Evolutionary conservation across 2,329 filamentous ascomycete genomes (phyloP).

Genomic region (Fulvia fulva): DNA sequence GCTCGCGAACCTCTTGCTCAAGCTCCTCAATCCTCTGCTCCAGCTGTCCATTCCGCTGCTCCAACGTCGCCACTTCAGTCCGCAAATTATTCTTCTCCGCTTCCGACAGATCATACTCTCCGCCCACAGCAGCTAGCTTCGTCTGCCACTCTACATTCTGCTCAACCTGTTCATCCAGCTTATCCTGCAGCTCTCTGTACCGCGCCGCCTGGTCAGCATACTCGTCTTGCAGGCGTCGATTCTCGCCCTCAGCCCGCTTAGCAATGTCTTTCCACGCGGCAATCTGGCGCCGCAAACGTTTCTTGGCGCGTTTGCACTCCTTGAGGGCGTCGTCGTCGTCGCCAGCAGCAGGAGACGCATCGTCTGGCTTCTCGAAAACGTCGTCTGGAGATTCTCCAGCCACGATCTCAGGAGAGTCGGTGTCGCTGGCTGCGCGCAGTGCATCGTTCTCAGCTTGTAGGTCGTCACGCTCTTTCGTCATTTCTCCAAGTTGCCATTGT

Average conservation of each 20-base stretch:
- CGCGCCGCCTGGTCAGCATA: not conserved
- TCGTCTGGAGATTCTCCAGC: not conserved
- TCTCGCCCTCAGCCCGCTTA: not conserved
- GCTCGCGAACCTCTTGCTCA: too few relatives aligned
- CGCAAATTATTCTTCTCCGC: not conserved
- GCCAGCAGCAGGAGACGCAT: not conserved
- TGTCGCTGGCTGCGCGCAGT: not conserved
- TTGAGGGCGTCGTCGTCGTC: not conserved
- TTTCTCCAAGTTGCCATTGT: too few relatives aligned
- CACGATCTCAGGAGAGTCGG: not conserved
- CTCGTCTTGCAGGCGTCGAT: not conserved
- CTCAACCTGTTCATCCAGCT: not conserved
- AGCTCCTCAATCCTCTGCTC: not conserved
- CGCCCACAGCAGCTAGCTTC: not conserved
- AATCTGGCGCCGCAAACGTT: not conserved
- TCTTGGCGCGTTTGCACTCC: not conserved
- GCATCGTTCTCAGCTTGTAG: not conserved
- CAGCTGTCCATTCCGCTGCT: not conserved
- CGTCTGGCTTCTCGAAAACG: not conserved
- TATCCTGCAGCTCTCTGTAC: not conserved
- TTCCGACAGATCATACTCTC: not conserved
- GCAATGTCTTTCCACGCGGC: not conserved
- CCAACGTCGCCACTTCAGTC: not conserved
- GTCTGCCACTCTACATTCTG: not conserved
- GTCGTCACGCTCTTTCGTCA: too few relatives aligned